phyloP scores from a whole-genome alignment of 129 eudicot genomes.

The Arctium minus region DNA sequence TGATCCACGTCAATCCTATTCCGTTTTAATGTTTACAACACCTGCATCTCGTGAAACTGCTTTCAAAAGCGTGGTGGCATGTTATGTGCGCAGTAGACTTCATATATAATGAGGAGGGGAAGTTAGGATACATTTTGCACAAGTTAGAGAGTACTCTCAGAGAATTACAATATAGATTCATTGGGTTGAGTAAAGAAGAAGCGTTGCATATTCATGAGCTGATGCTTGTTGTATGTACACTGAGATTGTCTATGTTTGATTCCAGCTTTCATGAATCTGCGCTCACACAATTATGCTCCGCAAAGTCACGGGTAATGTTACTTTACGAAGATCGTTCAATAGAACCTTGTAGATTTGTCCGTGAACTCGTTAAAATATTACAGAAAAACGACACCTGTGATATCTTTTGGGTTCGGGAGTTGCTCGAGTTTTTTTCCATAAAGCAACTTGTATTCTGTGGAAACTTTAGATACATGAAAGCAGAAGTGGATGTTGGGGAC shows the following conservation, averaged over 20 bases:
- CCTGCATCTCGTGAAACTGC: slow-evolving; percentile 46
- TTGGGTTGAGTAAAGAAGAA: slow-evolving; percentile 51
- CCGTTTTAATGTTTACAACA: slow-evolving; percentile 47
- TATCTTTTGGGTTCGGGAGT: slow-evolving; percentile 30
- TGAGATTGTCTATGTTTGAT: slow-evolving; percentile 34
- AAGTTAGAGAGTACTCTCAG: slow-evolving; percentile 41
- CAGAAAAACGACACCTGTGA: slow-evolving; percentile 14
- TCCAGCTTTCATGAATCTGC: slow-evolving; percentile 15
- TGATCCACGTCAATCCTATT: slow-evolving; percentile 22
- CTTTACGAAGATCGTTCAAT: slow-evolving; percentile 31
- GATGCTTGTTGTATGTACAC: slow-evolving; percentile 36
- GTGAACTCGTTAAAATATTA: slow-evolving; percentile 37
- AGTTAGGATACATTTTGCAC: slow-evolving; percentile 29
- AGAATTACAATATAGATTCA: slow-evolving; percentile 46
- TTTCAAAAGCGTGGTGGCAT: slow-evolving; percentile 62
- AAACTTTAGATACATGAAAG: slow-evolving; percentile 38
- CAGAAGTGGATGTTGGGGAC: slow-evolving; percentile 41
- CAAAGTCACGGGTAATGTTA: slow-evolving; percentile 21
- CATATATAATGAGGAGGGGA: slow-evolving; percentile 18
- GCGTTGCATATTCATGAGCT: slow-evolving; percentile 52
- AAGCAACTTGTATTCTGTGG: slow-evolving; percentile 37
- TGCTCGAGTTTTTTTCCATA: slow-evolving; percentile 37
- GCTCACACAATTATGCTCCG: slow-evolving; percentile 29
- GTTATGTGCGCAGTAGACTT: slow-evolving; percentile 23
- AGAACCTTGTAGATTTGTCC: slow-evolving; percentile 45